These are phyloP conservation scores for Vaccinium myrtillus DNA, from an alignment of 148 eudicot genomes.

Conservation along the genomic window DNA sequence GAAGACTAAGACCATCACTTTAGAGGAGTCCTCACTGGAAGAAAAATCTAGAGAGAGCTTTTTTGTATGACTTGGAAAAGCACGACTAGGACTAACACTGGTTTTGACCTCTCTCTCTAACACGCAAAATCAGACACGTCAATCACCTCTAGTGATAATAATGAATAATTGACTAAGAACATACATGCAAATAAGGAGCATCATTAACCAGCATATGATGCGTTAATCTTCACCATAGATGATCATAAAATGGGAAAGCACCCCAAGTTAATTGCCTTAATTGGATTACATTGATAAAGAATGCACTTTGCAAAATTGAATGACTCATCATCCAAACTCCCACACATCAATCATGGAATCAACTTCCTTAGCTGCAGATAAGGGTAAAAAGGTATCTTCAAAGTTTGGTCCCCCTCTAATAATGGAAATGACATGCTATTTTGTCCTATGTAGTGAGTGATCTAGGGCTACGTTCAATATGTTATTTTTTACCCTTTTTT, in stretches of 20 bases:
- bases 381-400: background rate
- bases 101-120: background rate
- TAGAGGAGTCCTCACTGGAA: background rate
- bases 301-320: background rate
- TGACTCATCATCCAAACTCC: background rate
- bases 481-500: background rate
- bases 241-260: background rate
- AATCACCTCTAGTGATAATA: background rate
- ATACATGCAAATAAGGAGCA: background rate
- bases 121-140: background rate
- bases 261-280: background rate
- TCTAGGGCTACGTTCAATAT: background rate
- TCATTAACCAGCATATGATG: conserved; percentile 12
- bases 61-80: conserved; percentile 16
- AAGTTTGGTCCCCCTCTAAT: background rate
- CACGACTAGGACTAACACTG: conserved; percentile 9
- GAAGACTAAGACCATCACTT: background rate
- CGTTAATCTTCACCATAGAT: conserved; percentile 3
- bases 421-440: background rate
- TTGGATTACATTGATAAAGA: background rate
- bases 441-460: background rate
- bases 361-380: background rate
- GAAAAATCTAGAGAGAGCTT: background rate
- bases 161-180: conserved; percentile 2
- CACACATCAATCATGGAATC: conserved; percentile 4